Evolutionary conservation across 1,284 basidiomycete genomes (phyloP).

Genomic region (Tylopilus sp.): DNA sequence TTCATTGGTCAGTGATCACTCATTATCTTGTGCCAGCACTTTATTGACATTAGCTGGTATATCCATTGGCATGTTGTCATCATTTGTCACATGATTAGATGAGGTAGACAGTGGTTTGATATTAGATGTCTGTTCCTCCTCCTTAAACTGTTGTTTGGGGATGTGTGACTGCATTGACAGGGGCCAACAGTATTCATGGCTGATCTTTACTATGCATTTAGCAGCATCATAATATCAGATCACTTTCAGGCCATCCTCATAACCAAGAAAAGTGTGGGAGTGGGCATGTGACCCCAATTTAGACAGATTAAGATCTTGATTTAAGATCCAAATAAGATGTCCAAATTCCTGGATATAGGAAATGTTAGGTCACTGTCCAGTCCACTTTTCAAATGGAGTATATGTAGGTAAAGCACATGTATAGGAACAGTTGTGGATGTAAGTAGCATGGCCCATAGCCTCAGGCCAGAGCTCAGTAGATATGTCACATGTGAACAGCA

Average conservation of each 20-base stretch:
- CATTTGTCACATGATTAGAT: too few relatives aligned
- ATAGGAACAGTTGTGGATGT: neutral
- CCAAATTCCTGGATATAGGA: neutral
- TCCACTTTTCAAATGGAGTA: neutral
- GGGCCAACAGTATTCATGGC: neutral
- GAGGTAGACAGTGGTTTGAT: too few relatives aligned
- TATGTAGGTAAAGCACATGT: neutral
- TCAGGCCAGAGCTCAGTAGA: neutral
- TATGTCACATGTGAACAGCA: neutral
- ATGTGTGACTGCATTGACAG: neutral
- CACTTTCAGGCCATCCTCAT: neutral
- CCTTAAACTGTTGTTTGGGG: neutral
- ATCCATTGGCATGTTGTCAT: too few relatives aligned
- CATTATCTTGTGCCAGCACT: too few relatives aligned
- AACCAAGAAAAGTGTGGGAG: neutral
- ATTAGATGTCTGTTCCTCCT: too few relatives aligned
- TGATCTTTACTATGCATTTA: neutral
- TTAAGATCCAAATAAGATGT: neutral
- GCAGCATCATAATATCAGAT: constrained; percentile 3
- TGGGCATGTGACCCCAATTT: neutral
- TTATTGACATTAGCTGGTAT: too few relatives aligned
- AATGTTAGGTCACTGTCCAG: neutral
- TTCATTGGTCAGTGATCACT: too few relatives aligned
- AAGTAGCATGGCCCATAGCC: neutral
- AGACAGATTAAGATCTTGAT: neutral